Conservation (phyloP, 2,329 filamentous ascomycete species). For the Emergomyces orientalis region DNA sequence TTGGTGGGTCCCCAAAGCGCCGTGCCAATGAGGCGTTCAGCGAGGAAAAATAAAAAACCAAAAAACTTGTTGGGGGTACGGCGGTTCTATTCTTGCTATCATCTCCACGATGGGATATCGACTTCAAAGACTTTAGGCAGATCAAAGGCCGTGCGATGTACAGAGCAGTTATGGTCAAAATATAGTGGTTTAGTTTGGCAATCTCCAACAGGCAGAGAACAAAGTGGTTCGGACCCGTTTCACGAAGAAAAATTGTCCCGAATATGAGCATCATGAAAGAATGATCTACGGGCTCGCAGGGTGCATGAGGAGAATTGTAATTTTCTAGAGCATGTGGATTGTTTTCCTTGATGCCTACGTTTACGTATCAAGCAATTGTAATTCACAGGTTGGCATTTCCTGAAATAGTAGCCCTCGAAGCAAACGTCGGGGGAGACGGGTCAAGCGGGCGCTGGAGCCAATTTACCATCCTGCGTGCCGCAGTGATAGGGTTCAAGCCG, state of each 20-base stretch:
- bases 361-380: not conserved
- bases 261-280: not conserved
- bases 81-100: too few relatives aligned
- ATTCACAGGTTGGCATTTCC: not conserved
- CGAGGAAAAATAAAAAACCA: too few relatives aligned
- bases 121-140: too few relatives aligned
- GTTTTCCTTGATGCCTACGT: not conserved
- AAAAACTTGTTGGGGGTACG: too few relatives aligned
- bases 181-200: too few relatives aligned
- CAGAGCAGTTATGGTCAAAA: too few relatives aligned
- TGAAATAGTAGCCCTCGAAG: not conserved
- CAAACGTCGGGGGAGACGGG: constrained; percentile 22
- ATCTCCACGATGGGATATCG: too few relatives aligned
- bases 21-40: too few relatives aligned
- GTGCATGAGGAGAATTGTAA: not conserved
- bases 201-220: too few relatives aligned
- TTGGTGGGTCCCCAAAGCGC: too few relatives aligned
- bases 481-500: constrained; percentile 22
- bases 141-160: too few relatives aligned
- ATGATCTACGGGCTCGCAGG: not conserved
- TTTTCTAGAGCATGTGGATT: not conserved
- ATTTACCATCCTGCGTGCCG: constrained; percentile 22
- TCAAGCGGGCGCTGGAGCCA: constrained; percentile 25
- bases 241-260: not conserved
- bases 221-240: not conserved